These are phyloP conservation scores for Gaeumannomyces sp. DNA, from an alignment of 2,329 filamentous ascomycete species.

Conservation along the genomic window DNA sequence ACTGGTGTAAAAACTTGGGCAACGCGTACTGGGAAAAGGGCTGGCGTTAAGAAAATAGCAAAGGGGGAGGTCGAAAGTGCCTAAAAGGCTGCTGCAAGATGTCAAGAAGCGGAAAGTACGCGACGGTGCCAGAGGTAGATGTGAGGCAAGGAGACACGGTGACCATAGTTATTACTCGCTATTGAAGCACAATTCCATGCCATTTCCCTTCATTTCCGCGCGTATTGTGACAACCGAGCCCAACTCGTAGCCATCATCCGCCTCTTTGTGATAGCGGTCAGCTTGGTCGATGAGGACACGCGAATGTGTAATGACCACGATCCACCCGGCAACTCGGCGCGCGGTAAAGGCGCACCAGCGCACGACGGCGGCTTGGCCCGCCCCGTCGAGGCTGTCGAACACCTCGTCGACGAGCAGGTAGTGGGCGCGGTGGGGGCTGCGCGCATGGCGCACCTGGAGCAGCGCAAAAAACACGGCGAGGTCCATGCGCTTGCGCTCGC, in stretches of 20 bases:
- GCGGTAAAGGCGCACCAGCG: not conserved
- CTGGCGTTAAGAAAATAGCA: too few relatives aligned
- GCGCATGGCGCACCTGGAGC: conserved; percentile 21
- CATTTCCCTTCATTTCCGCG: not conserved
- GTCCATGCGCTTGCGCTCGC: conserved; percentile 29
- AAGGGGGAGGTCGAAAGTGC: too few relatives aligned
- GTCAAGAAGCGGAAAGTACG: too few relatives aligned
- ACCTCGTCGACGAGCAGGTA: conserved; percentile 29
- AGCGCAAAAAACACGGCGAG: conserved; percentile 29
- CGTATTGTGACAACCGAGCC: not conserved
- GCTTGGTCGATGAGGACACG: not conserved
- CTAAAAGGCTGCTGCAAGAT: too few relatives aligned
- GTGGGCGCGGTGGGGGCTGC: conserved; percentile 23
- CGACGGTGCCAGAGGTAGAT: too few relatives aligned
- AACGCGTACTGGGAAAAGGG: too few relatives aligned
- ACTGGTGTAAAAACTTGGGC: too few relatives aligned
- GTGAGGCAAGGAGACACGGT: too few relatives aligned
- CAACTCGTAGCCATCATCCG: not conserved
- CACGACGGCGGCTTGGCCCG: conserved; percentile 23
- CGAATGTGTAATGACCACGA: not conserved
- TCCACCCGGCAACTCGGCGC: not conserved
- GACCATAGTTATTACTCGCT: too few relatives aligned
- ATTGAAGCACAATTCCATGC: too few relatives aligned
- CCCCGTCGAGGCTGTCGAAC: conserved; percentile 26
- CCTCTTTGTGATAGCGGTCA: not conserved